These are phyloP conservation scores for Trypethelium eluteriae DNA, from an alignment of 495 filamentous ascomycete species.

Conservation along the genomic window DNA sequence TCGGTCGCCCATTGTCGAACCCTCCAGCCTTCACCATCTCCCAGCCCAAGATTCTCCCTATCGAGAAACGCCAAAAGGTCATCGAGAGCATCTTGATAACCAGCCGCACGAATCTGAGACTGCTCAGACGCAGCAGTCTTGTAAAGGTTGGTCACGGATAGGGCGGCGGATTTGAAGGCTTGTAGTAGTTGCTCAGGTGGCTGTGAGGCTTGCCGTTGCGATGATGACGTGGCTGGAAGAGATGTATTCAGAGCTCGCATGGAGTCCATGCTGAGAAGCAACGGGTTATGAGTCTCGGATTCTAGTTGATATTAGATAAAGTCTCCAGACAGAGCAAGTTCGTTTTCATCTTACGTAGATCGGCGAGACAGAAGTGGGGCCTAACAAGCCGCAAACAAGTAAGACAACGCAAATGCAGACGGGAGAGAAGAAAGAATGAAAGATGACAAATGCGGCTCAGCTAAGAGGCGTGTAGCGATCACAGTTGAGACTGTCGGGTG, in stretches of 20 bases:
- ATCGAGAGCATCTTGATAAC: constrained; percentile 91
- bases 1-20: constrained; percentile 82
- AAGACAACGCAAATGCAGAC: too few relatives aligned
- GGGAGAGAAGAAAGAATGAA: too few relatives aligned
- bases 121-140: constrained; percentile 75
- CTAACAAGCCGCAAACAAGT: too few relatives aligned
- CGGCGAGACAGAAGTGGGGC: too few relatives aligned
- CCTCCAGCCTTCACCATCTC: constrained; percentile 71
- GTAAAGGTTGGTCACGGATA: constrained; percentile 94
- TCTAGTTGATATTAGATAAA: background rate
- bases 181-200: constrained; percentile 74
- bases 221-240: constrained; percentile 33
- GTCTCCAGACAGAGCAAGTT: background rate
- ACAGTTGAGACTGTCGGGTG: too few relatives aligned
- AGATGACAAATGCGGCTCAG: too few relatives aligned
- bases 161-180: constrained; percentile 82
- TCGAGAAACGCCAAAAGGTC: constrained; percentile 81
- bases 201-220: constrained; percentile 48
- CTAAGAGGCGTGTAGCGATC: too few relatives aligned
- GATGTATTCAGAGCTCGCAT: constrained; percentile 68
- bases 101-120: constrained; percentile 62
- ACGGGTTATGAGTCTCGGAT: background rate
- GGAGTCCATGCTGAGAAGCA: constrained; percentile 51
- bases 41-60: constrained; percentile 64
- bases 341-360: too few relatives aligned